These are phyloP conservation scores for Phytophthora pisi DNA, from an alignment of 352 stramenopile genomes.

Conservation along the genomic window DNA sequence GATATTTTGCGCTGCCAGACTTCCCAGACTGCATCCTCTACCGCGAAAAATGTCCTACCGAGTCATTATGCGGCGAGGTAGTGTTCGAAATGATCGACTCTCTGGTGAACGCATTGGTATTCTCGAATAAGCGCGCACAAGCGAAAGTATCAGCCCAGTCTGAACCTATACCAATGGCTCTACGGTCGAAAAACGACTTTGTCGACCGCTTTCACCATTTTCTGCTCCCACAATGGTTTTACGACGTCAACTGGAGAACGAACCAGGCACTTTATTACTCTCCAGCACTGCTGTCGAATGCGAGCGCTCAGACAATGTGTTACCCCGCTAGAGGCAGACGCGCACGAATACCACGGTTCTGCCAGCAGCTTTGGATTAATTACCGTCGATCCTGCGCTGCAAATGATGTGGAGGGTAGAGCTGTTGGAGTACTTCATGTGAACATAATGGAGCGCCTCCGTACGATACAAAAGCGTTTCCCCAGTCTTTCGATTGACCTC, in stretches of 20 bases:
- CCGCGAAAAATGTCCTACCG: neutral
- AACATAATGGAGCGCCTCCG: constrained; percentile 7
- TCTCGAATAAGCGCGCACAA: neutral
- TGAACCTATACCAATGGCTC: neutral
- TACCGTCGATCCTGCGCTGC: constrained; percentile 9
- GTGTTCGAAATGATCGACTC: constrained; percentile 35
- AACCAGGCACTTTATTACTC: constrained; percentile 36
- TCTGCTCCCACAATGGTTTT: constrained; percentile 32
- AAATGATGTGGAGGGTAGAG: neutral
- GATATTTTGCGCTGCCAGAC: constrained; percentile 7
- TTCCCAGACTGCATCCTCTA: constrained; percentile 35
- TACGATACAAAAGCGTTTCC: constrained; percentile 3
- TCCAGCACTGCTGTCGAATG: constrained; percentile 2
- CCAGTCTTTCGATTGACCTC: constrained; percentile 11
- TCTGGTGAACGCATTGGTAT: constrained; percentile 1
- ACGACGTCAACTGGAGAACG: constrained; percentile 21
- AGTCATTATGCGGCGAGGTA: constrained; percentile 7
- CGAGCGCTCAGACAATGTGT: constrained; percentile 7
- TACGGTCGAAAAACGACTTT: constrained; percentile 25
- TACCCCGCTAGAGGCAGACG: neutral
- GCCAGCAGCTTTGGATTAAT: constrained; percentile 19
- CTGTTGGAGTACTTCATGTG: constrained; percentile 2
- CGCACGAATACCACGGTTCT: constrained; percentile 5
- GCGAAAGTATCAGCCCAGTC: neutral
- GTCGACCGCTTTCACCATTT: constrained; percentile 42